phyloP scores from a whole-genome alignment of 768 basidiomycete species.

The Lentinula guzmanii region DNA sequence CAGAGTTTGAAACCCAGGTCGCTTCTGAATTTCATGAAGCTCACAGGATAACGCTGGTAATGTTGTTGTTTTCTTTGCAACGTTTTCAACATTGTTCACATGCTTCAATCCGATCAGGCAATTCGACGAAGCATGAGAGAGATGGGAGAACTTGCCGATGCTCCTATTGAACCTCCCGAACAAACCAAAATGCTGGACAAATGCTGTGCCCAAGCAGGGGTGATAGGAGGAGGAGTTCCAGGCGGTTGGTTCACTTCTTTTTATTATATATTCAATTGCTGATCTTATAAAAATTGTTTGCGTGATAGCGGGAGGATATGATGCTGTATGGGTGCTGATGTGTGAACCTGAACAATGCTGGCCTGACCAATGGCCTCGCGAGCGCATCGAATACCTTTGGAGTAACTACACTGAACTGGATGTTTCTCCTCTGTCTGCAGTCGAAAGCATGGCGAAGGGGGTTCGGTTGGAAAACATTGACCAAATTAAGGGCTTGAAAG shows the following conservation, averaged over 20 bases:
- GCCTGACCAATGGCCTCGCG: slow-evolving; percentile 43
- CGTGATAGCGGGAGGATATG: slow-evolving; percentile 87
- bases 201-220: slow-evolving; percentile 73
- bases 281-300: background rate
- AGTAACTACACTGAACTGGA: slow-evolving; percentile 49
- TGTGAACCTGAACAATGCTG: slow-evolving; percentile 48
- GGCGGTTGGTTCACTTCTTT: slow-evolving; percentile 59
- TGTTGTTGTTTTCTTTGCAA: slow-evolving; percentile 1
- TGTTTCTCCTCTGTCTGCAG: slow-evolving; percentile 67
- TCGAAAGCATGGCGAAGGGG: slow-evolving; percentile 65
- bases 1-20: slow-evolving; percentile 34
- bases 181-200: slow-evolving; percentile 81
- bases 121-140: slow-evolving; percentile 76
- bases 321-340: slow-evolving; percentile 92
- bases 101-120: slow-evolving; percentile 32
- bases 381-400: slow-evolving; percentile 68
- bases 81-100: background rate
- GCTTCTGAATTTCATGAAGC: slow-evolving; percentile 54
- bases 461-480: slow-evolving; percentile 57
- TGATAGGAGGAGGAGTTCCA: slow-evolving; percentile 93
- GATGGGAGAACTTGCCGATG: slow-evolving; percentile 73
- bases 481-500: slow-evolving; percentile 47
- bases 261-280: background rate
- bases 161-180: slow-evolving; percentile 86
- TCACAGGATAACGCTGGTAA: slow-evolving; percentile 54